These are phyloP conservation scores for Rheum nobile DNA, from an alignment of 148 eudicot species.

Conservation along the genomic window DNA sequence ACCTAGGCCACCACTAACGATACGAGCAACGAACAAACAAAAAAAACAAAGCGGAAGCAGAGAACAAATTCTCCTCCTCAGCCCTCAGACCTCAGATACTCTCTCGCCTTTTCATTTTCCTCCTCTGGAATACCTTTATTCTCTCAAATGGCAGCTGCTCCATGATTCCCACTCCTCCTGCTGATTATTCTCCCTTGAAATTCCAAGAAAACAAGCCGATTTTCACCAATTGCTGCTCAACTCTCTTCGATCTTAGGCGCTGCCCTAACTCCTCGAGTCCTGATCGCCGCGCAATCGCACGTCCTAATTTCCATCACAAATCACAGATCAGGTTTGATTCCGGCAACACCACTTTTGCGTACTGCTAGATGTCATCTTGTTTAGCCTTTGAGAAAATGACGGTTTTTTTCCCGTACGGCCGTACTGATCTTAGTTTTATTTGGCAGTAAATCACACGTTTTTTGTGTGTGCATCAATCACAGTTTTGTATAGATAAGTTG, in stretches of 20 bases:
- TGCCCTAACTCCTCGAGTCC: not conserved
- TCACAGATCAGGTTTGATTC: not conserved
- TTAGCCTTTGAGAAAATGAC: no score
- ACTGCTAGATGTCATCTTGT: no score
- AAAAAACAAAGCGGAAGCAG: no score
- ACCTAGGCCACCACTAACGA: no score
- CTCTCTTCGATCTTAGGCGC: not conserved
- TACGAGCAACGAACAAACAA: not conserved
- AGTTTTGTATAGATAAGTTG: not conserved
- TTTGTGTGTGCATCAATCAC: not conserved
- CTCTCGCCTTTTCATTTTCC: not conserved
- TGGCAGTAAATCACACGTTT: not conserved
- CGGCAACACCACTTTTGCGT: not conserved
- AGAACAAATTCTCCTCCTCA: not conserved
- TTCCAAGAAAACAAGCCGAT: not conserved
- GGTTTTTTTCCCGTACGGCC: no score
- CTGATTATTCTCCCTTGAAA: not conserved
- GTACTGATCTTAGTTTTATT: no score
- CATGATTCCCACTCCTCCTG: not conserved
- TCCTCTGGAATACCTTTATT: not conserved
- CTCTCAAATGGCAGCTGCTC: not conserved
- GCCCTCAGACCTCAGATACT: no score
- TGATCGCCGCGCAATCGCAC: not conserved
- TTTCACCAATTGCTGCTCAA: not conserved
- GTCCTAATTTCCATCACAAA: not conserved